Evolutionary conservation across 2,329 filamentous ascomycete species (phyloP).

Genomic region (Microsporum canis): DNA sequence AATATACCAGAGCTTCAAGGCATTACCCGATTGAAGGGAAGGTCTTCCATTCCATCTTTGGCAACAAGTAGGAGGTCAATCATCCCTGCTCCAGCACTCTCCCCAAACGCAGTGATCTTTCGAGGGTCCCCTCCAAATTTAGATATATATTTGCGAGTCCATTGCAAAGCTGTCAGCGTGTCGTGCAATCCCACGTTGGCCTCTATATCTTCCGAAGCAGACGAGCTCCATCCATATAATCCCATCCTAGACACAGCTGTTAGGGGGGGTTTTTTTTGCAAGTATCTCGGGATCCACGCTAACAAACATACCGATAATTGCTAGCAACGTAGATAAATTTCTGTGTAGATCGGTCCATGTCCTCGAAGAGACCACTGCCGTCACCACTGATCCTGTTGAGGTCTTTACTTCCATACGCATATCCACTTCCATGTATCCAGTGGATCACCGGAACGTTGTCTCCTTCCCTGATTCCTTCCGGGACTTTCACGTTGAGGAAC

Average conservation of each 20-base stretch:
- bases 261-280: not conserved
- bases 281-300: not conserved
- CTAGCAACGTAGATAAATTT: constrained; percentile 7
- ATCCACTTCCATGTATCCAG: constrained; percentile 6
- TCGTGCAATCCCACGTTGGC: constrained; percentile 49
- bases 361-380: not conserved
- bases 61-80: constrained; percentile 3
- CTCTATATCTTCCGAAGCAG: constrained; percentile 4
- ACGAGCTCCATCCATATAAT: constrained; percentile 5
- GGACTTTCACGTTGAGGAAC: constrained; percentile 7
- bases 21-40: constrained; percentile 6
- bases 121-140: constrained; percentile 45
- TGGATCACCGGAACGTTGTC: constrained; percentile 6
- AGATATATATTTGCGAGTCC: constrained; percentile 45
- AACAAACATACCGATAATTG: constrained; percentile 5
- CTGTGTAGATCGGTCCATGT: not conserved
- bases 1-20: not conserved
- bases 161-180: constrained; percentile 46
- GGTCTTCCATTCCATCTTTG: not conserved
- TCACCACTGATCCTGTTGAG: not conserved
- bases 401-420: constrained; percentile 2
- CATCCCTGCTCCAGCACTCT: constrained; percentile 36
- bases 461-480: constrained; percentile 4
- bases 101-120: constrained; percentile 41
- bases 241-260: not conserved